phyloP scores from a whole-genome alignment of 768 basidiomycete genomes.

The Serendipita vermifera region DNA sequence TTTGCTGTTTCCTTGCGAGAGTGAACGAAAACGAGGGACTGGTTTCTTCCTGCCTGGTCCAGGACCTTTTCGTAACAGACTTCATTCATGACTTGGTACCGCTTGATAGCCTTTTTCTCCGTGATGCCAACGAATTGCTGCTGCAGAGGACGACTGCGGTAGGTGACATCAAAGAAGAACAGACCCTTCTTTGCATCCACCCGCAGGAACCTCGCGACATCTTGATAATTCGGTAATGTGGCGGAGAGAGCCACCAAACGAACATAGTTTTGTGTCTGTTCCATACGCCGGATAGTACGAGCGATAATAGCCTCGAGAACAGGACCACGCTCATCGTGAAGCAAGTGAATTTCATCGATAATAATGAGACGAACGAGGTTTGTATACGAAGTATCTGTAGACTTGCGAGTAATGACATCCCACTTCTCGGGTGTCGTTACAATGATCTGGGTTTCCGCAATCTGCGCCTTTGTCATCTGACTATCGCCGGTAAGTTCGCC shows the following conservation, averaged over 20 bases:
- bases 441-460: slow-evolving; percentile 92
- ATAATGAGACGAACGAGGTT: slow-evolving; percentile 94
- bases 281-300: slow-evolving; percentile 83
- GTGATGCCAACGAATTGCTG: slow-evolving; percentile 97
- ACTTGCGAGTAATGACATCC: slow-evolving; percentile 98
- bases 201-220: slow-evolving; percentile 93
- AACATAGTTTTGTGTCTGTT: slow-evolving; percentile 86
- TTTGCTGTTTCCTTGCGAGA: slow-evolving; percentile 98
- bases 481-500: slow-evolving; percentile 95
- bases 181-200: slow-evolving; percentile 85
- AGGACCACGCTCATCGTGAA: slow-evolving; percentile 97
- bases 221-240: slow-evolving; percentile 95
- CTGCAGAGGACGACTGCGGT: slow-evolving; percentile 86
- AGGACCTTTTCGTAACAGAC: slow-evolving; percentile 98
- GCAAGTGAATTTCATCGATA: slow-evolving; percentile 93
- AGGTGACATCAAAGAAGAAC: slow-evolving; percentile 94
- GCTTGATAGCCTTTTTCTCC: slow-evolving; percentile 98
- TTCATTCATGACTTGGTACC: slow-evolving; percentile 96
- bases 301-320: slow-evolving; percentile 87
- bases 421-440: slow-evolving; percentile 99
- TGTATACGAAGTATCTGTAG: slow-evolving; percentile 91
- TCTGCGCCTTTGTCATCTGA: slow-evolving; percentile 97
- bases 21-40: slow-evolving; percentile 93
- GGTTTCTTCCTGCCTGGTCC: slow-evolving; percentile 81
- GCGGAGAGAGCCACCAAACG: slow-evolving; percentile 92